Percentiles rank a stretch among this genome's conserved stretches.
These are phyloP conservation scores for Tylopilus sp. DNA, from an alignment of 768 basidiomycete species.

Conservation along the genomic window DNA sequence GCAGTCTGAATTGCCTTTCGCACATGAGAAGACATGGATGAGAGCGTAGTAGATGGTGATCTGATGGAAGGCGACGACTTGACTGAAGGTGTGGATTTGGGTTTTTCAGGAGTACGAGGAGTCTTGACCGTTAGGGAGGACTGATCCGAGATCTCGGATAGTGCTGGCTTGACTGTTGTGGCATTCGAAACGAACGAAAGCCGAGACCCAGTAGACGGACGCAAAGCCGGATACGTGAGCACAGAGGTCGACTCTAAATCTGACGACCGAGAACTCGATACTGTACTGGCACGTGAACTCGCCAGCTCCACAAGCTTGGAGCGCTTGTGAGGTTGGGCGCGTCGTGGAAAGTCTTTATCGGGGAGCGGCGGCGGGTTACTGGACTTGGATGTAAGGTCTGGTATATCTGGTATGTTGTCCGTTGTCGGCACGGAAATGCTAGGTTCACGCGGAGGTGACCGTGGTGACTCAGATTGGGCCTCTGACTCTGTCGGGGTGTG, in stretches of 20 bases:
- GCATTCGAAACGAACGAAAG: conserved; percentile 29
- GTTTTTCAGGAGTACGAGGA: conserved; percentile 24
- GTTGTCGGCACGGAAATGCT: conserved; percentile 44
- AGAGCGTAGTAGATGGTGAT: conserved; percentile 32
- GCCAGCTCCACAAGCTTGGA: conserved; percentile 72
- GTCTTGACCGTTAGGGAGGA: conserved; percentile 15
- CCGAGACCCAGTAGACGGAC: conserved; percentile 61
- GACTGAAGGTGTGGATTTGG: conserved; percentile 14
- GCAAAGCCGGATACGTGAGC: conserved; percentile 68
- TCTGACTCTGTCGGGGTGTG: conserved; percentile 40
- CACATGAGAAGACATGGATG: conserved; percentile 59
- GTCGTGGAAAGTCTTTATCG: conserved; percentile 21
- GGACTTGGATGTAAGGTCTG: conserved; percentile 50
- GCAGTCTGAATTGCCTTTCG: conserved; percentile 67
- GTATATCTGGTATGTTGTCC: conserved; percentile 54
- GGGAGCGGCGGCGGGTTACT: conserved; percentile 29
- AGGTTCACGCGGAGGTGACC: conserved; percentile 36
- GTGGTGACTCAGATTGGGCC: conserved; percentile 30
- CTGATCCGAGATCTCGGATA: conserved; percentile 19
- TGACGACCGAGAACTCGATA: conserved; percentile 51
- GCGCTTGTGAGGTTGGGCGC: conserved; percentile 35
- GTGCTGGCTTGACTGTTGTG: conserved; percentile 13
- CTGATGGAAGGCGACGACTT: conserved; percentile 25
- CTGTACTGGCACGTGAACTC: conserved; percentile 55
- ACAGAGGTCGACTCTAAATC: conserved; percentile 55